Percentiles rank a stretch among this genome's conserved stretches.
phyloP scores from a whole-genome alignment of 2,329 filamentous ascomycete genomes.

The Claviceps humidiphila region DNA sequence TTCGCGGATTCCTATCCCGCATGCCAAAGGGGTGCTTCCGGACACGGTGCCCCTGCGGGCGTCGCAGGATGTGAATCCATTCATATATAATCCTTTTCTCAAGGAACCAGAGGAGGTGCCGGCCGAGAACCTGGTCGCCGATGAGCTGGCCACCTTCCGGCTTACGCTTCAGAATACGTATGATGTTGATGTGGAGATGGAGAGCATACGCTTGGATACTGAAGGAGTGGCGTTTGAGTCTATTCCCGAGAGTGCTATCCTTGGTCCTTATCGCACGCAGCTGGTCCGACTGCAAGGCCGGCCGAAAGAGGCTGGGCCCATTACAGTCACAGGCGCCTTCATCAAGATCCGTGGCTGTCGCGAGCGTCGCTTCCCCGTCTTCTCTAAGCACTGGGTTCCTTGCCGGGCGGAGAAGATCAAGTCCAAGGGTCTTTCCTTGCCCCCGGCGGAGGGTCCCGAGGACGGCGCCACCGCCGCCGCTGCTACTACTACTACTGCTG shows the following conservation, averaged over 20 bases:
- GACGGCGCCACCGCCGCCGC: no score
- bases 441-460: constrained; percentile 37
- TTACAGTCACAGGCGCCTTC: constrained; percentile 65
- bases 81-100: constrained; percentile 89
- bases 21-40: constrained; percentile 42
- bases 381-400: constrained; percentile 62
- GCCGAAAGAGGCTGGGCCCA: constrained; percentile 50
- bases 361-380: constrained; percentile 73
- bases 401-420: constrained; percentile 63
- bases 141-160: constrained; percentile 63
- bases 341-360: constrained; percentile 73
- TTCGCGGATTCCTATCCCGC: constrained; percentile 51
- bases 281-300: constrained; percentile 58
- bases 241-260: constrained; percentile 46
- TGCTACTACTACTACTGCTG: no score
- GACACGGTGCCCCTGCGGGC: constrained; percentile 35
- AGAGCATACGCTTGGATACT: constrained; percentile 62
- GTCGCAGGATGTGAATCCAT: constrained; percentile 61
- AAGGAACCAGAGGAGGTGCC: constrained; percentile 49
- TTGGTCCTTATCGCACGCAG: constrained; percentile 76
- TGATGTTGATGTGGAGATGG: constrained; percentile 82
- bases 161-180: constrained; percentile 88
- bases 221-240: constrained; percentile 63
- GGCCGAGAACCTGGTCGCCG: constrained; percentile 61
- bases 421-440: constrained; percentile 44